Conservation (phyloP, 257 asterid species). For the Solanum chaucha region DNA sequence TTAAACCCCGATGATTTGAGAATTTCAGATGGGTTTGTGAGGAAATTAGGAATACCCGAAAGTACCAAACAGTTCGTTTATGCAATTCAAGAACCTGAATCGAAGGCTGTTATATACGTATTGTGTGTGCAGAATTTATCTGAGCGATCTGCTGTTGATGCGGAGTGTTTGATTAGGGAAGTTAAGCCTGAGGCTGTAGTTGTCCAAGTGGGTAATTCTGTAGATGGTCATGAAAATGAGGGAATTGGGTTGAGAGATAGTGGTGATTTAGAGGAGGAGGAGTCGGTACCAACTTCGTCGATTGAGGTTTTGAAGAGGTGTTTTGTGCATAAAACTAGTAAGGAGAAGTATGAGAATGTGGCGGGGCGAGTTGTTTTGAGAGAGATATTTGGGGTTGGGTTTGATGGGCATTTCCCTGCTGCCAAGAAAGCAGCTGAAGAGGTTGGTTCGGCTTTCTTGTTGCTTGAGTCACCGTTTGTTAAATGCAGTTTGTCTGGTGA, state of each 20-base stretch:
- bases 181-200: conserved; percentile 88
- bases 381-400: conserved; percentile 81
- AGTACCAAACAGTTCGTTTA: conserved; percentile 68
- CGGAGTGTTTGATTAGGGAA: conserved; percentile 58
- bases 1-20: conserved; percentile 49
- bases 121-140: conserved; percentile 79
- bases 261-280: conserved; percentile 9
- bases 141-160: conserved; percentile 70
- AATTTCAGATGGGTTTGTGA: conserved; percentile 58
- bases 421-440: conserved; percentile 85
- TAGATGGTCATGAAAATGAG: conserved; percentile 12
- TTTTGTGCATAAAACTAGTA: conserved; percentile 48
- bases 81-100: conserved; percentile 62
- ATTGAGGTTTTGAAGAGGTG: conserved; percentile 72
- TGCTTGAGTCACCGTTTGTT: conserved; percentile 70
- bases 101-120: conserved; percentile 51
- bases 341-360: conserved; percentile 68
- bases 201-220: conserved; percentile 54
- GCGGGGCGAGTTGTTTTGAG: conserved; percentile 73
- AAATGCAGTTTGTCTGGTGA: conserved; percentile 18
- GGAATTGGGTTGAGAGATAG: conserved; percentile 3
- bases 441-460: conserved; percentile 66
- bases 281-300: conserved; percentile 64
- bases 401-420: conserved; percentile 50
- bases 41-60: conserved; percentile 58